A percentile compares a stretch with the other conserved stretches of the same genome.
Evolutionary conservation across 306 rosid genomes (phyloP).

Genomic region (Casuarina cunninghamiana): DNA sequence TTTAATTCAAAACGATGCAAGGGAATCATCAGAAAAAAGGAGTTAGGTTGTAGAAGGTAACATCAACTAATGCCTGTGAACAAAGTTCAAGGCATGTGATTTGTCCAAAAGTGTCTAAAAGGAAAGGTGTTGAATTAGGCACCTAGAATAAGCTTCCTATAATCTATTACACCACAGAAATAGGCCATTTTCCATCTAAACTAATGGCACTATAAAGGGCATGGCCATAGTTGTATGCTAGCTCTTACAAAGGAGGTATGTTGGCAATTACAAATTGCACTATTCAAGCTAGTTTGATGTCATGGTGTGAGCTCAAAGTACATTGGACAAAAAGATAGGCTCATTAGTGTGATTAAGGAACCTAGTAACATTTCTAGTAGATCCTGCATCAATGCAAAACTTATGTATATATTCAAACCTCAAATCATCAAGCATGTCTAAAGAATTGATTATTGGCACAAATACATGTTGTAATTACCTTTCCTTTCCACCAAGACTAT

Average conservation of each 20-base stretch:
- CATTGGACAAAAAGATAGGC: no score
- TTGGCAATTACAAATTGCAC: no score
- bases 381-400: no score
- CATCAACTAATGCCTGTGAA: not conserved
- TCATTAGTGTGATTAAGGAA: no score
- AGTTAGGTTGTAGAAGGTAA: not conserved
- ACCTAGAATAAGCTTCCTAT: slow-evolving; percentile 63
- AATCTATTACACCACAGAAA: slow-evolving; percentile 82
- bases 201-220: slow-evolving; percentile 78
- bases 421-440: not conserved
- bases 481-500: slow-evolving; percentile 86
- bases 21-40: not conserved
- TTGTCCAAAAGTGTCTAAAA: not conserved
- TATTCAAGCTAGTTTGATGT: no score
- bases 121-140: slow-evolving; percentile 9
- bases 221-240: slow-evolving; percentile 92
- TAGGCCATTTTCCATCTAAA: slow-evolving; percentile 77
- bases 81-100: not conserved
- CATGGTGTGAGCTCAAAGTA: no score
- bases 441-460: slow-evolving; percentile 10
- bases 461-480: slow-evolving; percentile 40
- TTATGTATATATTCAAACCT: no score
- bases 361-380: no score
- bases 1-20: not conserved
- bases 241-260: slow-evolving; percentile 50